phyloP scores from a whole-genome alignment of 768 basidiomycete species.

The Tylopilus sp. region DNA sequence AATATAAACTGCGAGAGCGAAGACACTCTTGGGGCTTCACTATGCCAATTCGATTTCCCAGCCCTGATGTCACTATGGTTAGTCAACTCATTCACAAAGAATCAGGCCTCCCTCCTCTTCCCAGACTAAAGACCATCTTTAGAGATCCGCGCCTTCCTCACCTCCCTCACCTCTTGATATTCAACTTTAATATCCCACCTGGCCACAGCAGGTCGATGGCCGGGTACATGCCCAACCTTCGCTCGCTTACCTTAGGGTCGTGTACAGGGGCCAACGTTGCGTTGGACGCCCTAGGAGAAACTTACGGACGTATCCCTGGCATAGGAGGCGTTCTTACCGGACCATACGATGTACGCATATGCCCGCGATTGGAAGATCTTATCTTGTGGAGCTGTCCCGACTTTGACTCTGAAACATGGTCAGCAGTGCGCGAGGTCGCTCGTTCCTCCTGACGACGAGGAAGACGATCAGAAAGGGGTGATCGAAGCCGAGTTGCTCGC shows the following conservation, averaged over 20 bases:
- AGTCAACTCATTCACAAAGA: slow-evolving; percentile 26
- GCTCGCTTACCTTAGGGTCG: slow-evolving; percentile 43
- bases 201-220: slow-evolving; percentile 42
- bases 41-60: slow-evolving; percentile 45
- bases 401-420: slow-evolving; percentile 35
- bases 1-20: slow-evolving; percentile 40
- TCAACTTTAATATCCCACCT: slow-evolving; percentile 40
- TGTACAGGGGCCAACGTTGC: slow-evolving; percentile 42
- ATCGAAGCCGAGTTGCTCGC: slow-evolving; percentile 21
- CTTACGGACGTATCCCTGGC: slow-evolving; percentile 25
- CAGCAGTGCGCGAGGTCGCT: slow-evolving; percentile 34
- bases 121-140: slow-evolving; percentile 50
- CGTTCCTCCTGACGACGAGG: slow-evolving; percentile 9
- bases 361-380: slow-evolving; percentile 49
- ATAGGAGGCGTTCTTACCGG: slow-evolving; percentile 12
- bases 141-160: slow-evolving; percentile 52
- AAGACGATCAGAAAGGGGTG: slow-evolving; percentile 11
- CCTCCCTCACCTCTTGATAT: slow-evolving; percentile 50
- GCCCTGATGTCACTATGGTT: slow-evolving; percentile 42
- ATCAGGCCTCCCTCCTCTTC: slow-evolving; percentile 33
- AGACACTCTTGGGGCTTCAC: slow-evolving; percentile 35
- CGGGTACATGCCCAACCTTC: slow-evolving; percentile 50
- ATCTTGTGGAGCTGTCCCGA: slow-evolving; percentile 51
- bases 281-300: slow-evolving; percentile 40
- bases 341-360: slow-evolving; percentile 41